phyloP scores from a whole-genome alignment of 441 rosid genomes.

The Gossypium laxum region DNA sequence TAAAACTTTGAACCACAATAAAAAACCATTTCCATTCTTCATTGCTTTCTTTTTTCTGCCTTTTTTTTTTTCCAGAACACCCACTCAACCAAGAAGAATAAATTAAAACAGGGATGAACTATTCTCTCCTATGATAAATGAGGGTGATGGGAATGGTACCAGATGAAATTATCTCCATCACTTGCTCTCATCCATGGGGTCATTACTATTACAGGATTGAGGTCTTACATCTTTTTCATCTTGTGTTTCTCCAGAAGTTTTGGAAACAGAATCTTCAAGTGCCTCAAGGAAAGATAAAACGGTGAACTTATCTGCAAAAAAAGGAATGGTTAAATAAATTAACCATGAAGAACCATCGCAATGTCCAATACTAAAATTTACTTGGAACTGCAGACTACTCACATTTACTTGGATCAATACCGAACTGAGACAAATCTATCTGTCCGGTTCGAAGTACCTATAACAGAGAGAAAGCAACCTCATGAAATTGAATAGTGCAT shows the following conservation, averaged over 20 bases:
- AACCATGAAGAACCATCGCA: background rate
- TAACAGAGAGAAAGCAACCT: slow-evolving; percentile 13
- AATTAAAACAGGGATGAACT: background rate
- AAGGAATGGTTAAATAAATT: background rate
- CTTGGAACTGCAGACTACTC: slow-evolving; percentile 22
- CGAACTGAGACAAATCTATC: slow-evolving; percentile 87
- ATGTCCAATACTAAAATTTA: background rate
- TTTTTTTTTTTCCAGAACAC: background rate
- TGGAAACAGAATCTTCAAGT: slow-evolving; percentile 72
- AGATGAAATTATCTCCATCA: slow-evolving; percentile 15
- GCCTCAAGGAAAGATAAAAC: slow-evolving; percentile 88
- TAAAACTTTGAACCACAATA: slow-evolving; percentile 1
- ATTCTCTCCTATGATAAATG: background rate
- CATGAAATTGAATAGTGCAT: background rate
- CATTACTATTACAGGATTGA: slow-evolving; percentile 31
- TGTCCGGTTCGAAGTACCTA: slow-evolving; percentile 93
- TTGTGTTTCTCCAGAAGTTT: slow-evolving; percentile 22
- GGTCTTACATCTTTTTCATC: slow-evolving; percentile 36
- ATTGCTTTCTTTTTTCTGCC: background rate
- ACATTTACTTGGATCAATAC: slow-evolving; percentile 84
- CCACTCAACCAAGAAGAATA: background rate
- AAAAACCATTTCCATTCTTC: background rate
- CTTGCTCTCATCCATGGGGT: slow-evolving; percentile 53
- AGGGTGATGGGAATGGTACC: background rate
- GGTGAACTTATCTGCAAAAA: slow-evolving; percentile 65